phyloP scores from a whole-genome alignment of 2,329 filamentous ascomycete genomes.

The Tolypocladium guangdongense region DNA sequence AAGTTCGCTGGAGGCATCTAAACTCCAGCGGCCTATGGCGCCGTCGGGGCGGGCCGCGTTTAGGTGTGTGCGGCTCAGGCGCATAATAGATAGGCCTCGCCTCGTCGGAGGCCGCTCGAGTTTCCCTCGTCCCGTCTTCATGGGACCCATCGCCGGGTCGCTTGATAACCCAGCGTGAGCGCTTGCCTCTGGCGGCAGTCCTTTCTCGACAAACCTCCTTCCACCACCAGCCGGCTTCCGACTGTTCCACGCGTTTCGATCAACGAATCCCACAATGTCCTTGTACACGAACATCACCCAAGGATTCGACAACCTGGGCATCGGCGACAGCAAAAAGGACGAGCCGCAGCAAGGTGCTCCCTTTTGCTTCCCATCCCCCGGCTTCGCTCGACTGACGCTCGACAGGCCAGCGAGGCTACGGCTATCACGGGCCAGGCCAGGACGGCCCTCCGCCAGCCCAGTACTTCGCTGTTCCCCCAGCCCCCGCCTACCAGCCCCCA shows the following conservation, averaged over 20 bases:
- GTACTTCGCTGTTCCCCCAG: conserved; percentile 9
- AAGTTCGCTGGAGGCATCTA: too few relatives aligned
- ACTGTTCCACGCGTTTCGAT: too few relatives aligned
- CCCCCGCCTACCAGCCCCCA: conserved; percentile 22
- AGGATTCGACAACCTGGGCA: conserved; percentile 34
- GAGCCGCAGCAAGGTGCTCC: neutral
- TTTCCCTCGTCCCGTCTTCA: neutral
- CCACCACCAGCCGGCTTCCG: too few relatives aligned
- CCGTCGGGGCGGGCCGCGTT: too few relatives aligned
- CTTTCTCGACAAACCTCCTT: neutral
- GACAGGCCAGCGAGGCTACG: conserved; percentile 12
- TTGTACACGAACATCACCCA: conserved; percentile 32
- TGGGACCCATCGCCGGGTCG: neutral
- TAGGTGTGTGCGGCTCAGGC: too few relatives aligned
- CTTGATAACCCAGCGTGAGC: neutral
- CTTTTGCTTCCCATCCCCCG: too few relatives aligned
- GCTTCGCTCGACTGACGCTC: neutral
- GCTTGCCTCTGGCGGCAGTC: neutral
- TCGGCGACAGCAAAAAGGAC: conserved; percentile 23
- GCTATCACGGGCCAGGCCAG: conserved; percentile 13
- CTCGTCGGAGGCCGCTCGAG: too few relatives aligned
- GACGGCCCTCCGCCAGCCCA: conserved; percentile 8
- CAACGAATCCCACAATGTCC: conserved; percentile 26
- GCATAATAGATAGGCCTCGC: too few relatives aligned
- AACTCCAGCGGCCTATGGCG: too few relatives aligned